Base-by-base conservation (phyloP, 1,139 yeast species). In the Saccharomyces hybrid region DNA sequence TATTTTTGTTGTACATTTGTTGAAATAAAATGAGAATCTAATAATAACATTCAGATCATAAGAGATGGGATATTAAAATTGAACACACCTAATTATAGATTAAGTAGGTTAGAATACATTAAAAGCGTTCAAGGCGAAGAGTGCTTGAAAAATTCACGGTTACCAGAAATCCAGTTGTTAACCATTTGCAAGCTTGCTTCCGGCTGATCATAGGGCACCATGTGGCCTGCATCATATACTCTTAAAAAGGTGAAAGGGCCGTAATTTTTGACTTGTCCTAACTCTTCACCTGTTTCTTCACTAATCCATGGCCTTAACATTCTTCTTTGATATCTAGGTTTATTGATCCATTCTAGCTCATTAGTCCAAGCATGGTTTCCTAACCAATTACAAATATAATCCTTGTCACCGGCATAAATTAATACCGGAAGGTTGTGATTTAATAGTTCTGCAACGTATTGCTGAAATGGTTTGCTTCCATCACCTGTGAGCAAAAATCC, bases 401-500 rank as follows among this genome's bases (percentile, higher is more conserved):
- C 95, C 72, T 86, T 86, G 73, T 86, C 95, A 75, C 95, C 95
- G 41, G 93, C 95, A 63, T 86, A 86, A 58, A 86, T 80, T 67
- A 86, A 78, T 26, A 85, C 87, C 16, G 95, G 95, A 53, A 86
- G 64, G 26, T 76, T 83, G 49, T 78, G 69, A 62, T 81, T 81
- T 64, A 83, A 75, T 58, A 83, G 71, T 49, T 80, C 79, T 53
- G 77, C 73, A 51, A 83, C 84, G 50, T 80, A 78, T 72, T 78
- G 78, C 71, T 81, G 80, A 75, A 84, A 88, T 51, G 95, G 93
- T 71, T 85, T 85, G 95, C 86, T 86, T 93, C 95, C 87, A 72
- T 88, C 96, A 67, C 96, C 93, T 31, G 89, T 88, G 69, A 88
- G 83, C 65, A 86, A 70, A 72, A 91, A 91, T 78, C 85, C 86